These are phyloP conservation scores for Micromonas commoda DNA, from an alignment of 139 green algal species.

Conservation along the genomic window DNA sequence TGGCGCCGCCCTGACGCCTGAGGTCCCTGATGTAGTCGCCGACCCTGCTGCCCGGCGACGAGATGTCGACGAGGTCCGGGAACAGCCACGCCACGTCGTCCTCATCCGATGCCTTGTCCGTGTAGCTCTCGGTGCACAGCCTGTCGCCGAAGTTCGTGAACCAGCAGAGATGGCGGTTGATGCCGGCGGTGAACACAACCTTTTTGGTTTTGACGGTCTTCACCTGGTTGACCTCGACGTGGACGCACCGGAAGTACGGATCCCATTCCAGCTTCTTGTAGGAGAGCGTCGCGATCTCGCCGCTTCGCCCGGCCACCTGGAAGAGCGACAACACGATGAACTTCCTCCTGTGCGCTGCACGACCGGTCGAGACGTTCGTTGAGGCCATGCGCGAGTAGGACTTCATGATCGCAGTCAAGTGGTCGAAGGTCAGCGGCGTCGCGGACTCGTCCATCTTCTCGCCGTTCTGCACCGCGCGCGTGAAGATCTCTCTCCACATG, in stretches of 20 bases:
- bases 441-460: conserved; percentile 2
- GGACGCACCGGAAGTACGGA: not conserved
- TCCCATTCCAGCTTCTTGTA: conserved; percentile 5
- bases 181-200: not conserved
- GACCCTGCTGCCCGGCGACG: not conserved
- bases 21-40: not conserved
- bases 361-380: not conserved
- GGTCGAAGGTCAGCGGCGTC: not conserved
- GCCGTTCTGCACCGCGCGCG: not conserved
- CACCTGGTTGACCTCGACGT: not conserved
- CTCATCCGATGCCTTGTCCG: not conserved
- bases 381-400: not conserved
- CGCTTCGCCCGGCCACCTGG: not conserved
- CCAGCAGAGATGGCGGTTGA: not conserved
- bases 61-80: not conserved
- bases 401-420: not conserved
- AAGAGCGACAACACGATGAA: conserved; percentile 1
- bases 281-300: not conserved
- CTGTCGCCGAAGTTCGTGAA: not conserved
- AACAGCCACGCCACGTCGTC: not conserved
- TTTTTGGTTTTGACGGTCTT: not conserved
- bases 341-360: not conserved
- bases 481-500: not conserved
- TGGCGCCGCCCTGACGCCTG: not conserved
- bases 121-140: not conserved